Base-by-base conservation (phyloP, 345 rosid genomes). In the Lepidium africanum region DNA sequence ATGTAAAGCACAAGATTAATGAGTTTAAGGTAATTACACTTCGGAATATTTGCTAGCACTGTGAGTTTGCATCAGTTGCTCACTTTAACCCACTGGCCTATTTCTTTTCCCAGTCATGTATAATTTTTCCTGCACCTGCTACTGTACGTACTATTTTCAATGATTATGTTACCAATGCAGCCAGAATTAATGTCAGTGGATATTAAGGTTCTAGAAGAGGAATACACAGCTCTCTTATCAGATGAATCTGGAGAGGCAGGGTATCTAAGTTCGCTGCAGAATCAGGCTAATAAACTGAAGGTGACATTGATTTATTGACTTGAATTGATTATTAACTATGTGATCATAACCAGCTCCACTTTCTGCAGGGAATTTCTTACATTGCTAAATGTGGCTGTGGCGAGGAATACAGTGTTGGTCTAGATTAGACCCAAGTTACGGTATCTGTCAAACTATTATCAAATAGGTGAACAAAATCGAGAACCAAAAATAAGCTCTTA, bases 221-320 rank as follows among this genome's bases (percentile, higher is more conserved):
- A 83, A 81, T 76, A 77, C 52, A 50, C 77, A 41, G 79, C 84
- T 19, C 80, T 87, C 33, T 67, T 75, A 48, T 79, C 83, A 57
- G 97, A 89, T 67, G 81, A 81, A 43, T 79, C 59, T n/a, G 85
- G 76, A 57, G 91, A 86, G 80, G 51, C 74, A 2, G 81, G 82
- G 78, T 84, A 80, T 77, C 66, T 76, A 43, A 79, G 66, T 15
- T 84, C 90, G 41, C 72, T 87, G 78, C 78, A 55, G 65, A 21
- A 58, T 53, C 94, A 84, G 53, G 70, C 83, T 58, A 77, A 79
- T 79, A 75, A 80, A 70, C 78, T 91, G 65, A 67, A 83, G 92
- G 90, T 86, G 54, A 72, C 63, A 50, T 27, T 50, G 11, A 17
- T 10, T 41, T 45, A 35, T 4, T 7, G 52, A 12, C 38, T 59